Percentiles rank a stretch among this genome's conserved stretches.
phyloP scores from a whole-genome alignment of 2,329 filamentous ascomycete species.

The Phialophora chinensis region DNA sequence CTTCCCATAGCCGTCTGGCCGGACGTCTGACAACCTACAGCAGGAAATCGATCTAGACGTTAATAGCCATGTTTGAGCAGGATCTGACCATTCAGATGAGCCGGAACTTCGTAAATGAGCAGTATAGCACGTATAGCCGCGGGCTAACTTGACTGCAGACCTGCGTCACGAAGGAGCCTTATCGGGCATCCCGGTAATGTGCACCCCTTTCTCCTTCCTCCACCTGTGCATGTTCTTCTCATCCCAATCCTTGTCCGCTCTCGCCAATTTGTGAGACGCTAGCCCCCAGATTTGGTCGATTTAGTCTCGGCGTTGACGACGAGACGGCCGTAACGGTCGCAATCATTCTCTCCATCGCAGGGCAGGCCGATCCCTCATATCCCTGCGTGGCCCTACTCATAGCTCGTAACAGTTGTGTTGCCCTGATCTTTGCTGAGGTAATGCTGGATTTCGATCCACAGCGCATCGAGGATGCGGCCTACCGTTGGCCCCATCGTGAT shows the following conservation, averaged over 20 bases:
- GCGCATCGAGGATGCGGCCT: constrained; percentile 5
- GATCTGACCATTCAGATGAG: neutral
- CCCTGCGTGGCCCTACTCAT: neutral
- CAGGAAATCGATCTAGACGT: no score
- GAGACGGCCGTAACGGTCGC: neutral
- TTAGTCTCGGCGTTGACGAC: neutral
- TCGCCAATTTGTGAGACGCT: neutral
- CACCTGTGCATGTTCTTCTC: neutral
- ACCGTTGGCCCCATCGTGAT: constrained; percentile 1
- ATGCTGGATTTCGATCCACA: neutral
- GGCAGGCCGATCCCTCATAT: neutral
- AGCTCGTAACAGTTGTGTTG: neutral
- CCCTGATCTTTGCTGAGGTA: constrained; percentile 12
- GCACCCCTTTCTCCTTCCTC: neutral
- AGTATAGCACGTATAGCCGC: neutral
- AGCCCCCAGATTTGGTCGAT: neutral
- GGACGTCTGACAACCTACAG: neutral
- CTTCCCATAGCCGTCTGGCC: neutral
- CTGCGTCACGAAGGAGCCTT: no score
- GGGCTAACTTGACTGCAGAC: neutral
- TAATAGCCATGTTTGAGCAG: neutral
- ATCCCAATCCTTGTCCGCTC: neutral
- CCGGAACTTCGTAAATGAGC: neutral
- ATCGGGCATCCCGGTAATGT: neutral
- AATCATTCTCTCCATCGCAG: neutral